Evolutionary conservation across 768 basidiomycete species (phyloP).

Genomic region (Ramaria sp.): DNA sequence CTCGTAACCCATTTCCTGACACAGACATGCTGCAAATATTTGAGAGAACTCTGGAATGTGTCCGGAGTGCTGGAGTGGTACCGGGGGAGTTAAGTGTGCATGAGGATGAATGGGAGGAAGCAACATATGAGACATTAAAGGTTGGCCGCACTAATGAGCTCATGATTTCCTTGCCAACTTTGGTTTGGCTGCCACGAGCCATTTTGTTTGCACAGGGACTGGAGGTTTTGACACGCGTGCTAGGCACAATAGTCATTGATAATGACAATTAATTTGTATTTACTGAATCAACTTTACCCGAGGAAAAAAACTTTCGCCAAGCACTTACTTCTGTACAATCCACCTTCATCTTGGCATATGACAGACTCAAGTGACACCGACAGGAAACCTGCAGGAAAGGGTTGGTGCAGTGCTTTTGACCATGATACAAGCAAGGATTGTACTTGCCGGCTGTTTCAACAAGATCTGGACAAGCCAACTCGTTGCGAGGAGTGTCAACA

Average conservation of each 20-base stretch:
- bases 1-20: not conserved
- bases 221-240: not conserved
- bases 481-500: not conserved
- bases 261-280: not conserved
- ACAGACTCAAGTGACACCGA: not conserved
- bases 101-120: not conserved
- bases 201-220: not conserved
- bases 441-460: not conserved
- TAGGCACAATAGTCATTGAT: not conserved
- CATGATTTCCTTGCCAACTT: not conserved
- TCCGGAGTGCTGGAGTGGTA: not conserved
- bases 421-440: not conserved
- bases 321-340: not conserved
- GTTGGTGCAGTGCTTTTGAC: not conserved
- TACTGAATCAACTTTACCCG: not conserved
- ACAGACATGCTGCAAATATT: not conserved
- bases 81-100: not conserved
- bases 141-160: not conserved
- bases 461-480: not conserved
- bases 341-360: not conserved
- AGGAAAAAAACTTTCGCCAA: not conserved
- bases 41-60: not conserved
- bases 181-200: not conserved
- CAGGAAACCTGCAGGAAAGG: not conserved
- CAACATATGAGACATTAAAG: not conserved